Evolutionary conservation across 2,329 filamentous ascomycete species (phyloP).

Genomic region (Trichophyton benhamiae): DNA sequence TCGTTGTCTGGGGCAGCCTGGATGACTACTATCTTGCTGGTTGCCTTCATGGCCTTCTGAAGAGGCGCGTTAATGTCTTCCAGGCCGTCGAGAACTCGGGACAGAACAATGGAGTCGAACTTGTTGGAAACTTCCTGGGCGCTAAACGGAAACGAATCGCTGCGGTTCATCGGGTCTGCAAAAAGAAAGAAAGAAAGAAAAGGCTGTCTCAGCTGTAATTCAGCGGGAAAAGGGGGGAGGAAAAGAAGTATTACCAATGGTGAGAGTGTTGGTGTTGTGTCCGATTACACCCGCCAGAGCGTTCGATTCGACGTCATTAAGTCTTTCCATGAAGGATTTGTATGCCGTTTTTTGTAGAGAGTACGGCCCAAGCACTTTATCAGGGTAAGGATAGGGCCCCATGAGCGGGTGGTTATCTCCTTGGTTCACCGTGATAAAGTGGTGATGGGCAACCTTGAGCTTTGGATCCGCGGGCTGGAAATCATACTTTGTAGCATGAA

Average conservation of each 20-base stretch:
- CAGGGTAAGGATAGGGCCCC: background rate
- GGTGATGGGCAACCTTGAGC: background rate
- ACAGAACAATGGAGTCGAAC: slow-evolving; percentile 6
- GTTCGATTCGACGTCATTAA: background rate
- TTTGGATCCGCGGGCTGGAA: background rate
- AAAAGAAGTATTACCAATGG: background rate
- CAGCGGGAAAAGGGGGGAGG: background rate
- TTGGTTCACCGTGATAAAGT: background rate
- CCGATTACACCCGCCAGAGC: background rate
- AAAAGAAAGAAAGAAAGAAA: too few species aligned
- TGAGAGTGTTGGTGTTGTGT: background rate
- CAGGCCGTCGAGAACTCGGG: slow-evolving; percentile 2
- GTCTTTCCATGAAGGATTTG: background rate
- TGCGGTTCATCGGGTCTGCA: background rate
- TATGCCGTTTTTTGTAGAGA: background rate
- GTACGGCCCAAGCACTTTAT: background rate
- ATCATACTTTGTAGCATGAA: background rate
- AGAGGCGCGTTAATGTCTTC: background rate
- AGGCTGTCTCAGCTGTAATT: background rate
- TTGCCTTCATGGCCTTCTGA: too few species aligned
- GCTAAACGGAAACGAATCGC: background rate
- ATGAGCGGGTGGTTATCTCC: background rate
- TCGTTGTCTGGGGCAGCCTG: slow-evolving; percentile 9
- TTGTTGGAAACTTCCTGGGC: background rate
- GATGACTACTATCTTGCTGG: slow-evolving; percentile 4